Evolutionary conservation across 176 grass and related monocot species (phyloP).

Genomic region (Leersia perrieri): DNA sequence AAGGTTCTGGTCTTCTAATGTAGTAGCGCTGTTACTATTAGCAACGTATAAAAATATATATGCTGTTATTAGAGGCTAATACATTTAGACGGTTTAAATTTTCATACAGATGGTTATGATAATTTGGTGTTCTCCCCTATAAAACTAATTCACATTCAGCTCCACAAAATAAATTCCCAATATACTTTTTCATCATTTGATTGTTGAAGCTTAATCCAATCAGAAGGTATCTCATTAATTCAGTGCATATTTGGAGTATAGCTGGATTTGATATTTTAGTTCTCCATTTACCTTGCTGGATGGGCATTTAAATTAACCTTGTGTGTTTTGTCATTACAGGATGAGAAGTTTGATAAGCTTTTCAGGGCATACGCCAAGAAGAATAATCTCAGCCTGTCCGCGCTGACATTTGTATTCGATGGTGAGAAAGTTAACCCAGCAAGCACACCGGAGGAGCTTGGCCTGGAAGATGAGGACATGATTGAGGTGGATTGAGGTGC

Average conservation of each 20-base stretch:
- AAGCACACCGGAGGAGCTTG: slow-evolving; percentile 66
- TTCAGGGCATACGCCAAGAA: slow-evolving; percentile 78
- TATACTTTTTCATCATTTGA: slow-evolving; percentile 11
- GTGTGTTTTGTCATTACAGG: slow-evolving; percentile 40
- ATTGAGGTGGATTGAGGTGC: slow-evolving; percentile 84
- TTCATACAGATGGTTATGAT: background rate
- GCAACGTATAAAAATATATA: background rate
- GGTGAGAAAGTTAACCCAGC: slow-evolving; percentile 57
- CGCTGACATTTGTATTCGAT: slow-evolving; percentile 70
- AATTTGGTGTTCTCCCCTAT: background rate
- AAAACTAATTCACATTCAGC: background rate
- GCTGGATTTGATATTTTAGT: background rate
- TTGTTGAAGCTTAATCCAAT: background rate
- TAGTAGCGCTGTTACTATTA: background rate
- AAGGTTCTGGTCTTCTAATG: slow-evolving; percentile 44
- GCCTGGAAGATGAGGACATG: slow-evolving; percentile 75
- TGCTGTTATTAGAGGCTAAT: background rate
- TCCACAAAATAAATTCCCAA: background rate
- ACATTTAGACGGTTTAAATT: background rate
- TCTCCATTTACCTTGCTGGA: background rate
- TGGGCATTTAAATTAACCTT: background rate
- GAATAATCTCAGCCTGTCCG: slow-evolving; percentile 40
- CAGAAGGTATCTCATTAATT: background rate
- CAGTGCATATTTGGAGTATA: background rate
- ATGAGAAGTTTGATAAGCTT: slow-evolving; percentile 82